Base-by-base conservation (phyloP, 768 basidiomycete genomes). In the Phanerochaete carnosa region DNA sequence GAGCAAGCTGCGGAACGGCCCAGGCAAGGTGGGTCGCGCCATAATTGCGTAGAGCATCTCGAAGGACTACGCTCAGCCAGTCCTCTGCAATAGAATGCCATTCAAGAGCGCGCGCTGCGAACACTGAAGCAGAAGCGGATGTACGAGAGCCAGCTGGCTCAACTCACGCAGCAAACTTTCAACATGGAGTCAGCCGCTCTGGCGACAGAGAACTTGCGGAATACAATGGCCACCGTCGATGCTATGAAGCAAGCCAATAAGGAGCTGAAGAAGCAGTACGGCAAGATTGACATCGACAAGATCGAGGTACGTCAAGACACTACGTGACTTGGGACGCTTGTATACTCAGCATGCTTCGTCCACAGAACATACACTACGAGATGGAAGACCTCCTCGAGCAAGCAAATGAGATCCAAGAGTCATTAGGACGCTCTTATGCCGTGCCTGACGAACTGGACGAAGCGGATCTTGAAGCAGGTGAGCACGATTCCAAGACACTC, bases 391-490 rank as follows among this genome's bases (percentile, higher is more conserved):
- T 98, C 63, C 77, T 99, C 60, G 97, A 98, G 69, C 94, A 97
- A 72, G 92, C 95, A 11, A 98, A 98, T 69, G 97, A 99, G 73
- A 94, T 99, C 61, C 96, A 98, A 70, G 97, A 98, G 73, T 86
- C 90, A 23, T 78, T 99, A 25, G 93, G 91, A 19, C 80, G 96
- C 63, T 95, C 94, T 25, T 99, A 99, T 73, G 92, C 89, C 15
- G 92, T 98, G 0, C 97, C 97, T 16, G 97, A 99, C 65, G 97
- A 98, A 72, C 80, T 99, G 25, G 97, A 99, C 74, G 97, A 99
- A 73, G 94, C 92, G 8, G 97, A 98, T 74, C 81, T 99, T 3
- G 90, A 98, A 80, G 97, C 97, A 47, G 96, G 96, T 90, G 68
- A 51, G 84, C 69, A 2, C 37, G 7, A 37, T 15, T 47, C 51